Percentiles rank a stretch among this genome's conserved stretches.
Evolutionary conservation across 2,329 filamentous ascomycete species (phyloP).

Genomic region (Parasarocladium wereldwijsianum): DNA sequence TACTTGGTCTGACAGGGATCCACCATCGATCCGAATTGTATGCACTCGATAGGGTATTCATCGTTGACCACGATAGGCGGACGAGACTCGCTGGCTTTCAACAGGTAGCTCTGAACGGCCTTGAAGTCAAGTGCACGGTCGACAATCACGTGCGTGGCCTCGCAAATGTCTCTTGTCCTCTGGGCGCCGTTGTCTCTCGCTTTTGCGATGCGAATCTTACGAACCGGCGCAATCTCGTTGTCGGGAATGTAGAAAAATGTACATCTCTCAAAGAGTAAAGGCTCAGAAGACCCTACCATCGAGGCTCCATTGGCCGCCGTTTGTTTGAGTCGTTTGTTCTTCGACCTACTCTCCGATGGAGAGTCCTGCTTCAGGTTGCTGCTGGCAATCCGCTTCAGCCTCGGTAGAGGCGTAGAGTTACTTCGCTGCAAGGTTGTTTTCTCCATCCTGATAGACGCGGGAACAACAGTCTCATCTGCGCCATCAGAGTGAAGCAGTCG

Average conservation of each 20-base stretch:
- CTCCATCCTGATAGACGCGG: conserved; percentile 11
- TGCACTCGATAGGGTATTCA: conserved; percentile 54
- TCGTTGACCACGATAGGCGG: conserved; percentile 47
- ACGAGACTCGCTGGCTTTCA: conserved; percentile 8
- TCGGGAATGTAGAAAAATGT: conserved; percentile 79
- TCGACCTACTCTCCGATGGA: conserved; percentile 23
- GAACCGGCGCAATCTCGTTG: conserved; percentile 52
- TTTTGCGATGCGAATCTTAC: conserved; percentile 59
- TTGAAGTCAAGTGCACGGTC: conserved; percentile 53
- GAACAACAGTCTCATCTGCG: conserved; percentile 13
- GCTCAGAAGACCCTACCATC: conserved; percentile 43
- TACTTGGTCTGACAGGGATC: conserved; percentile 47
- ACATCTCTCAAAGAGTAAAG: no score
- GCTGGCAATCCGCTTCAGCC: conserved; percentile 6
- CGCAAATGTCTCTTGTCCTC: conserved; percentile 46
- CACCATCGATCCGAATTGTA: conserved; percentile 40
- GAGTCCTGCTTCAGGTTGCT: neutral
- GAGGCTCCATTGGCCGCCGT: conserved; percentile 32
- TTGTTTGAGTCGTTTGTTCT: conserved; percentile 25
- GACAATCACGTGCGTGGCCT: conserved; percentile 66
- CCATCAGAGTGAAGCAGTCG: conserved; percentile 9
- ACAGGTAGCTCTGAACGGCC: conserved; percentile 40
- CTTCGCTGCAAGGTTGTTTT: conserved; percentile 11
- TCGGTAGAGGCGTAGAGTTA: conserved; percentile 16
- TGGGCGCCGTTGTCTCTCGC: conserved; percentile 60